Evolutionary conservation across 1,284 basidiomycete genomes (phyloP).

Genomic region (Vanrija pseudolonga): DNA sequence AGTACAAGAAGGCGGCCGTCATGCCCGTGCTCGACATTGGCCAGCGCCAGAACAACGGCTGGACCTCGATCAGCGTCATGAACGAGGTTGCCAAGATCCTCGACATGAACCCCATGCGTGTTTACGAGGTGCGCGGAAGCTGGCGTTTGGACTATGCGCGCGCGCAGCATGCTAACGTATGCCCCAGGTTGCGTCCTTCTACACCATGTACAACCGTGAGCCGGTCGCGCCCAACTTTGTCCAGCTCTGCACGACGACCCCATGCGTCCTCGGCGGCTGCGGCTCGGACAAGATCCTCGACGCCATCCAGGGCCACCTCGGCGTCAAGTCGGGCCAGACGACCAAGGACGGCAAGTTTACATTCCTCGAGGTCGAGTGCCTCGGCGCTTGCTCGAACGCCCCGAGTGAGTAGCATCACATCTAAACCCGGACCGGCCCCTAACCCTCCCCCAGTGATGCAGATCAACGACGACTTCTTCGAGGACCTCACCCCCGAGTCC

Average conservation of each 20-base stretch:
- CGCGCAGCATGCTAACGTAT: not conserved
- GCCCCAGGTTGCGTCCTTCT: conserved; percentile 82
- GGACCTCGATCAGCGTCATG: conserved; percentile 99
- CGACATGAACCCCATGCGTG: conserved; percentile 96
- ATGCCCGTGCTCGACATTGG: conserved; percentile 95
- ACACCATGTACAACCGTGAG: conserved; percentile 98
- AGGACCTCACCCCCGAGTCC: conserved; percentile 91
- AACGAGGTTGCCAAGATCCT: conserved; percentile 91
- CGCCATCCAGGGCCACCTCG: conserved; percentile 77
- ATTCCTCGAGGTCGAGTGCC: conserved; percentile 95
- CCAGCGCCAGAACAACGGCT: conserved; percentile 96
- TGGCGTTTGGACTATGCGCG: too few relatives aligned
- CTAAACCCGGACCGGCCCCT: not conserved
- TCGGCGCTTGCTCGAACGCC: conserved; percentile 98
- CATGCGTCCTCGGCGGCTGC: conserved; percentile 89
- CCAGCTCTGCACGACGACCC: conserved; percentile 98
- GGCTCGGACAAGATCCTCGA: conserved; percentile 81
- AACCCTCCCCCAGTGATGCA: conserved; percentile 64
- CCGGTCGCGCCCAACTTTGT: conserved; percentile 94
- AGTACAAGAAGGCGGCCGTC: conserved; percentile 97
- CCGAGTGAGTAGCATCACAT: conserved; percentile 59
- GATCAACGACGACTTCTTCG: conserved; percentile 95
- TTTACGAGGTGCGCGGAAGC: conserved; percentile 66
- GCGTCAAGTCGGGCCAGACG: conserved; percentile 81
- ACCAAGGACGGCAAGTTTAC: conserved; percentile 96